These are phyloP conservation scores for Aspergillus pseudonomiae DNA, from an alignment of 2,329 filamentous ascomycete species.

Conservation along the genomic window DNA sequence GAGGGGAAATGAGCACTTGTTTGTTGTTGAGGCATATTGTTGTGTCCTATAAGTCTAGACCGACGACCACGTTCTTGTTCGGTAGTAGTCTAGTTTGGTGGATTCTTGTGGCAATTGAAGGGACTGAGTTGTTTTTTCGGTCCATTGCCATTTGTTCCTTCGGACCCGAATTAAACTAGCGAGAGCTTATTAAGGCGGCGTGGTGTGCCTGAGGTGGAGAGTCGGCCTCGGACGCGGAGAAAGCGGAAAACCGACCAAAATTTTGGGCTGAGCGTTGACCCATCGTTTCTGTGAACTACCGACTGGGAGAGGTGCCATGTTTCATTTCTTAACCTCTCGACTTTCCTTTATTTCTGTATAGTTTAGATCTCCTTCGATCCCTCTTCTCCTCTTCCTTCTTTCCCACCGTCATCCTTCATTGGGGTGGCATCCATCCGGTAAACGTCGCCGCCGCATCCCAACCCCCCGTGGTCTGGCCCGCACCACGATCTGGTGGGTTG, in stretches of 20 bases:
- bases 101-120: no score
- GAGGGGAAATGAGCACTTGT: not conserved
- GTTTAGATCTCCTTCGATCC: not conserved
- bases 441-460: constrained; percentile 28
- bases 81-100: no score
- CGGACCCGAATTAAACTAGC: not conserved
- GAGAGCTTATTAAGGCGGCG: constrained; percentile 5
- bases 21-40: not conserved
- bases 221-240: constrained; percentile 32
- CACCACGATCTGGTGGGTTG: constrained; percentile 37
- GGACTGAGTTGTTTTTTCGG: no score
- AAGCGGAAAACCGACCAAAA: constrained; percentile 36
- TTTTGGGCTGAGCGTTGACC: constrained; percentile 25
- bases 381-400: constrained; percentile 15
- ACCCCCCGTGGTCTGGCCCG: constrained; percentile 30
- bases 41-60: no score
- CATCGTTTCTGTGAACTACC: not conserved
- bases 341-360: constrained; percentile 15
- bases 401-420: constrained; percentile 12
- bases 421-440: constrained; percentile 20
- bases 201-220: constrained; percentile 29
- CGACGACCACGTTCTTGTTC: no score
- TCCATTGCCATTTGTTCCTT: not conserved
- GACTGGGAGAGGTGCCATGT: constrained; percentile 21
- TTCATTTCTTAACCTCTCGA: constrained; percentile 10